Evolutionary conservation across 306 rosid species (phyloP).

Genomic region (Malus asiatica): DNA sequence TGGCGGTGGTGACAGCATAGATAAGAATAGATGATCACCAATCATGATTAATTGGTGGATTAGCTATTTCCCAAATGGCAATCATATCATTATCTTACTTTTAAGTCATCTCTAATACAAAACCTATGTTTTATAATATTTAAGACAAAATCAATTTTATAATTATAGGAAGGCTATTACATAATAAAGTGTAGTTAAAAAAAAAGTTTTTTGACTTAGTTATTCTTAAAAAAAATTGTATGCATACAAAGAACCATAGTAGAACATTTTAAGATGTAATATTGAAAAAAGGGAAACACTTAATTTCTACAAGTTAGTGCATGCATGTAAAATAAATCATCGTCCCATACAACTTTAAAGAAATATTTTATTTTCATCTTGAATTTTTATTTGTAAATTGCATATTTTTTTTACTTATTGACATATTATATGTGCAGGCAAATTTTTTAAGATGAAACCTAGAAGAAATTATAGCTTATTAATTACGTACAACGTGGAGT

Average conservation of each 20-base stretch:
- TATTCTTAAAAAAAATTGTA: background rate
- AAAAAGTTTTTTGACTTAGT: no score
- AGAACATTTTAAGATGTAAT: background rate
- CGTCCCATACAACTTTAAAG: background rate
- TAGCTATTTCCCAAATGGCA: background rate
- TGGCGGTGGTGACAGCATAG: background rate
- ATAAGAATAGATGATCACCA: background rate
- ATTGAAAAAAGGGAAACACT: background rate
- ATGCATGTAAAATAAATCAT: background rate
- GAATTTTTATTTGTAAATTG: no score
- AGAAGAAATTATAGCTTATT: no score
- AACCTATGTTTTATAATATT: background rate
- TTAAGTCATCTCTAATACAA: background rate
- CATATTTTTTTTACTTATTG: background rate
- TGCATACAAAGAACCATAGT: background rate
- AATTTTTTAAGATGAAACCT: background rate
- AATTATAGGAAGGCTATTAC: background rate
- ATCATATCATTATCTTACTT: background rate
- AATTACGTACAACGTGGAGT: background rate
- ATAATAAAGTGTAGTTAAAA: background rate
- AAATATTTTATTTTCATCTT: no score
- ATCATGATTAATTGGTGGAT: slow-evolving; percentile 12
- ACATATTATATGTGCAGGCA: no score
- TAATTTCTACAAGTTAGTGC: background rate
- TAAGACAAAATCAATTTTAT: no score